These are phyloP conservation scores for Pseudogymnoascus sp. DNA, from an alignment of 2,329 filamentous ascomycete genomes.

Conservation along the genomic window DNA sequence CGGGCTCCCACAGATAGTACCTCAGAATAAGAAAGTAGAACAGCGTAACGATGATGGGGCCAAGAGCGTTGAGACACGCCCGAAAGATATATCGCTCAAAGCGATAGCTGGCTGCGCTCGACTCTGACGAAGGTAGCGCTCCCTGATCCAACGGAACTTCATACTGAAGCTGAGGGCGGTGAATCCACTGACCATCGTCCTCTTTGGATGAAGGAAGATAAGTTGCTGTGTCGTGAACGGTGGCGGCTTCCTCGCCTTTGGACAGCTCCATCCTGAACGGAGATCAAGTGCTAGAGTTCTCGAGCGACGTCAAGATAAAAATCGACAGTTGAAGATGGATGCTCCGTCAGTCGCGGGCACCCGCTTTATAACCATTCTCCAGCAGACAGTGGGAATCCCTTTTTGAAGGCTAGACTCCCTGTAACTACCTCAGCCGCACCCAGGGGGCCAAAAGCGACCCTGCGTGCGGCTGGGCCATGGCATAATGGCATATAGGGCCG, in stretches of 20 bases:
- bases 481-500: too few species aligned
- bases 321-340: background rate
- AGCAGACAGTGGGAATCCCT: too few species aligned
- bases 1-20: background rate
- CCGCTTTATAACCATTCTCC: too few species aligned
- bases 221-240: background rate
- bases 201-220: background rate
- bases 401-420: too few species aligned
- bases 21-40: background rate
- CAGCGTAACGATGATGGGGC: background rate
- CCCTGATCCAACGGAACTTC: background rate
- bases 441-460: too few species aligned
- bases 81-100: background rate
- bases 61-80: background rate
- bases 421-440: too few species aligned
- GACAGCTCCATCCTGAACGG: background rate
- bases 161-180: background rate
- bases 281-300: background rate
- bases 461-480: too few species aligned
- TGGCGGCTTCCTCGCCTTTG: background rate
- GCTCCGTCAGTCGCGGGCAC: too few species aligned
- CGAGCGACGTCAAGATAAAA: background rate
- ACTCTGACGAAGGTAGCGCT: background rate
- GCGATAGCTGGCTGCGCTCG: background rate
- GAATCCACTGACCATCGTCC: background rate